Conservation (phyloP, 805 yeast genomes). For the Alloascoidea africana region DNA sequence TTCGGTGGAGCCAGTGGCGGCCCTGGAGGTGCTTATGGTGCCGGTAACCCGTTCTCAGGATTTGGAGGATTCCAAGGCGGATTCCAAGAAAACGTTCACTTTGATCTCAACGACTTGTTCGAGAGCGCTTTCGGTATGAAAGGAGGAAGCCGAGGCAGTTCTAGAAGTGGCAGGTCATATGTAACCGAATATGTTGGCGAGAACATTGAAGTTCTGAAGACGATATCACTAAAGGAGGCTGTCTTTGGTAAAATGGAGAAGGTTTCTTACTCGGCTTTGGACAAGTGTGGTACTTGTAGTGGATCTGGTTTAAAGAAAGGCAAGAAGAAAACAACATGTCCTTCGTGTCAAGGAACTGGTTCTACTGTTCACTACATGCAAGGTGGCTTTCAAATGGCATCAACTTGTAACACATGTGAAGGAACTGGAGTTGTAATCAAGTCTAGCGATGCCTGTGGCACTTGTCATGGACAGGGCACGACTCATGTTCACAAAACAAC, state of each 20-base stretch:
- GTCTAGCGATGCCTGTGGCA: constrained; percentile 49
- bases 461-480: constrained; percentile 89
- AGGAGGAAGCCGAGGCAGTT: constrained; percentile 15
- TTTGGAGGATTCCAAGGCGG: constrained; percentile 31
- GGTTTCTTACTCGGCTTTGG: constrained; percentile 59
- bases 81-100: constrained; percentile 17
- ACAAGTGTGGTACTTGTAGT: constrained; percentile 62
- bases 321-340: constrained; percentile 62
- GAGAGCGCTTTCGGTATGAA: constrained; percentile 34
- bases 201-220: constrained; percentile 65
- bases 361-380: constrained; percentile 69
- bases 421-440: constrained; percentile 79
- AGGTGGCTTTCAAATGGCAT: constrained; percentile 95
- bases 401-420: constrained; percentile 76
- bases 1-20: constrained; percentile 34
- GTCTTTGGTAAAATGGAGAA: constrained; percentile 60
- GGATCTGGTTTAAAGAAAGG: constrained; percentile 81
- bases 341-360: constrained; percentile 87
- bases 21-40: constrained; percentile 28
- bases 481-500: constrained; percentile 51
- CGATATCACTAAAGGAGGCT: constrained; percentile 72
- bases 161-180: constrained; percentile 26
- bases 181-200: constrained; percentile 82
- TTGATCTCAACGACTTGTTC: constrained; percentile 50
- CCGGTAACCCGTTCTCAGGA: constrained; percentile 41